Evolutionary conservation across 768 basidiomycete species (phyloP), one percentile per base, ranked within the genome.

Genomic region (Butyriboletus loyo): DNA sequence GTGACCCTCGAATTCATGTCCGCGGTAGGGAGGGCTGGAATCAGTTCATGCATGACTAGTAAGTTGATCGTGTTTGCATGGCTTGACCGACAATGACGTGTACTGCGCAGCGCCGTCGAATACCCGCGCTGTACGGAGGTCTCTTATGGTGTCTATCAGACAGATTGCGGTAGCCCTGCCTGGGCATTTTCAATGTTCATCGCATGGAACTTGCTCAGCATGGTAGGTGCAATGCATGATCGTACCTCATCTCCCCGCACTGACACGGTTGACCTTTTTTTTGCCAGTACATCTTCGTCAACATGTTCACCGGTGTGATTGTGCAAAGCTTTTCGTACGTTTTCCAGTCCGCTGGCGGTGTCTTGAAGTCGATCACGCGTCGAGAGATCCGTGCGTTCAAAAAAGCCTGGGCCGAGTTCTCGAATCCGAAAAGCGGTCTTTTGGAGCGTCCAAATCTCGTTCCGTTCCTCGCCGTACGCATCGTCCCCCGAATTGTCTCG

Each of bases 31-130:
- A 98, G 68, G 92, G 86, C 0, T 98, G 96, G 96, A 98, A 98
- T 66, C 84, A 87, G 60, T 97, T 87, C 67, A 98, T 98, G 96
- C 95, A 98, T 66, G 91, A 98, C 71, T 96, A 84, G 91, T 94
- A 66, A 64, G 58, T 47, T 30, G 39, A 32, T 7, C 13, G 1
- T 21, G 30, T 21, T 15, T 24, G 9, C 19, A 13, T 19, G 13
- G 7, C 15, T 30, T 22, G 28, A 44, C 10, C 4, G 27, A 36
- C 6, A 31, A 31, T 47, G 4, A 53, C n/a, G 1, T 4, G 19
- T 4, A 37, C 31, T 31, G 24, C 36, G n/a, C 55, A 96, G 92
- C 64, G 77, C 89, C 14, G 57, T 89, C 25, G 76, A 77, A 0
- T 89, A 88, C 61, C 94, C 94, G 24, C 82, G 85, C 14, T 97